Base-by-base conservation (phyloP, 352 stramenopile genomes). In the Phytophthora tentaculata region DNA sequence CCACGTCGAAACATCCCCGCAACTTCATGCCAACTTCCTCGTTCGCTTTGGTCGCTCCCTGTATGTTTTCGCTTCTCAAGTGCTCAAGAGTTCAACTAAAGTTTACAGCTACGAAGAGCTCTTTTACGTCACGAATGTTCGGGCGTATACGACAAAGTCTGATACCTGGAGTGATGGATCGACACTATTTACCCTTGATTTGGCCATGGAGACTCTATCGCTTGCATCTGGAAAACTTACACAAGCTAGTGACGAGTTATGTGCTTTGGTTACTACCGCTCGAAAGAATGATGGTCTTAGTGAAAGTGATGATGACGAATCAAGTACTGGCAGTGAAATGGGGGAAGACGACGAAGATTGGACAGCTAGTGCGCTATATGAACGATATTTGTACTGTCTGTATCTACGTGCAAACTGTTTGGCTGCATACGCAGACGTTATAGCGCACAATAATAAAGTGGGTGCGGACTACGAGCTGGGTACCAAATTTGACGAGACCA, bases 161-260 rank as follows among this genome's bases (percentile, higher is more conserved):
- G 69, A 81, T 14, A 64, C 88, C 4, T 89, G 80, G 80, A 32
- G 73, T 5, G 70, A 85, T n/a, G 47, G 37, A 2, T 60, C 60
- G 2, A 54, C 51, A 1, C 47, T 64, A 9, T 90, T 90, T 48
- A 80, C 68, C 2, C 67, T 73, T 2, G 79, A 89, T 60, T 45
- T 93, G 41, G 79, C 81, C 0, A 77, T 82, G 62, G 81, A 93
- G 43, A 81, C 83, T 1, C 41, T 91, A n/a, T 91, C 81, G 5
- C 66, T 90, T 12, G 83, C 83, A 1, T 87, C 80, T 2, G 71
- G 72, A 9, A 90, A 91, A 67, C 72, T 93, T 3, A 65, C 73
- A 14, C 60, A 61, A 29, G 83, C 81, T 2, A 80, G 71, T 14
- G 56, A 70, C 24, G 59, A 77, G n/a, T 61, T 80, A 5, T 66